Base-by-base conservation (phyloP, 495 filamentous ascomycete species). In the Trypethelium eluteriae region DNA sequence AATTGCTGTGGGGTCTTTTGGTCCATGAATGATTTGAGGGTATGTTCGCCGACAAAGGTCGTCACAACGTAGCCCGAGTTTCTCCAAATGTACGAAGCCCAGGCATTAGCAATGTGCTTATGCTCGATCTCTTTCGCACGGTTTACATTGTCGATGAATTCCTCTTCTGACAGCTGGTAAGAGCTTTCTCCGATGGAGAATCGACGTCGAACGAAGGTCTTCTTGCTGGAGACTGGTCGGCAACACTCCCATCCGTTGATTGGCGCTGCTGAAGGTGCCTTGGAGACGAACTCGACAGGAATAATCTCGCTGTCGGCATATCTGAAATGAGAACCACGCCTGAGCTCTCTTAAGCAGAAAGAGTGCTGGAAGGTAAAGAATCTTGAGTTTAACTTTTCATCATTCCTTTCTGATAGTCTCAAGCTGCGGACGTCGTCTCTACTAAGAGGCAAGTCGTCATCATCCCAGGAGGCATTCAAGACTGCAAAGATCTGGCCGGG, bases 401-500 rank as follows among this genome's bases (percentile, higher is more conserved):
- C 82, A 47, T 81, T 81, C 7, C 79, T 78, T 18, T 80, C 77
- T 0, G 86, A 87, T 36, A 96, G 81, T 46, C 80, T 78, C 2
- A 96, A 81, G 38, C 83, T 83, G 71, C 84, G 84, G 32, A 96
- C 80, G 59, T 88, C 85, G 69, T 89, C 87, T 56, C 86, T 81
- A 0, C 89, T 81, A 63, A 96, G 79, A 0, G 93, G 93, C 18
- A 98, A 81, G 76, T 98, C 93, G 59, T 88, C 84, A 72, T 98
- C 93, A 70, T 95, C 91, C 81, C 88, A 91, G 3, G 89, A 93
- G 66, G 89, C 86, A 73, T 96, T 91, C 57, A 96, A 86, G 49
- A 93, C 79, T 18, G 86, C 84, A 71, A 96, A 96, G 62, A 96
- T 95, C 75, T 88, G 88, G 67, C 91, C 88, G 0, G 93, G 87